A percentile compares a stretch with the other conserved stretches of the same genome.
Conservation (phyloP, 2,329 filamentous ascomycete genomes). For the Hymenoscyphus fraxineus region DNA sequence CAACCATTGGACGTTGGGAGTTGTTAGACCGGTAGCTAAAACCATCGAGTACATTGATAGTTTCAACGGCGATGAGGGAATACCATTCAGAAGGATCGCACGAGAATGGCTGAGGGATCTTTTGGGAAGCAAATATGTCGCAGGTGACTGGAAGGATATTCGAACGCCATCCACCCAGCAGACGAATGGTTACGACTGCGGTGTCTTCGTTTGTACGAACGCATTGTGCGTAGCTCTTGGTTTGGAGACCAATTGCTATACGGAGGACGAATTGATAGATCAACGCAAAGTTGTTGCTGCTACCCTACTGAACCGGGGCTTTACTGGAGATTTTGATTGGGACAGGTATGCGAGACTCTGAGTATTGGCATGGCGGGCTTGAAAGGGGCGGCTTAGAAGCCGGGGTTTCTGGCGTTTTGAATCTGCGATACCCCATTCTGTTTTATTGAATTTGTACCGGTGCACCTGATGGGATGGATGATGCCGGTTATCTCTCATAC, state of each 20-base stretch:
- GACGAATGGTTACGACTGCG: constrained; percentile 68
- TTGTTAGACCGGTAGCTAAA: constrained; percentile 58
- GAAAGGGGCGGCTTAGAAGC: constrained; percentile 5
- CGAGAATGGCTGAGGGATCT: constrained; percentile 55
- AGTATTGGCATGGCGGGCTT: not conserved
- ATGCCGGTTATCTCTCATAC: not conserved
- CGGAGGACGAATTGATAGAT: constrained; percentile 50
- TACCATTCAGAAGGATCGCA: constrained; percentile 40
- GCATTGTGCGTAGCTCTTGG: constrained; percentile 53
- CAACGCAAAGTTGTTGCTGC: constrained; percentile 62
- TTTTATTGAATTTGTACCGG: not conserved
- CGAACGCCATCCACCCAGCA: constrained; percentile 53
- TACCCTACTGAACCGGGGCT: constrained; percentile 64
- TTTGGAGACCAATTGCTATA: constrained; percentile 42
- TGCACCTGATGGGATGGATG: not conserved
- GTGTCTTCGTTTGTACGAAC: constrained; percentile 74
- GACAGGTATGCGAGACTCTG: constrained; percentile 13
- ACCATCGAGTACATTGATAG: constrained; percentile 69
- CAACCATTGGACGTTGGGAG: constrained; percentile 68
- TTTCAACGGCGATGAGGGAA: constrained; percentile 42
- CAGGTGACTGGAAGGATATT: constrained; percentile 57
- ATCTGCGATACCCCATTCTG: constrained; percentile 1
- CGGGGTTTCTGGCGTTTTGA: constrained; percentile 20
- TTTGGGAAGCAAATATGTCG: constrained; percentile 51
- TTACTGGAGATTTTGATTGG: constrained; percentile 53